Base-by-base conservation (phyloP, 1,284 basidiomycete species). In the Moniliella sp. region DNA sequence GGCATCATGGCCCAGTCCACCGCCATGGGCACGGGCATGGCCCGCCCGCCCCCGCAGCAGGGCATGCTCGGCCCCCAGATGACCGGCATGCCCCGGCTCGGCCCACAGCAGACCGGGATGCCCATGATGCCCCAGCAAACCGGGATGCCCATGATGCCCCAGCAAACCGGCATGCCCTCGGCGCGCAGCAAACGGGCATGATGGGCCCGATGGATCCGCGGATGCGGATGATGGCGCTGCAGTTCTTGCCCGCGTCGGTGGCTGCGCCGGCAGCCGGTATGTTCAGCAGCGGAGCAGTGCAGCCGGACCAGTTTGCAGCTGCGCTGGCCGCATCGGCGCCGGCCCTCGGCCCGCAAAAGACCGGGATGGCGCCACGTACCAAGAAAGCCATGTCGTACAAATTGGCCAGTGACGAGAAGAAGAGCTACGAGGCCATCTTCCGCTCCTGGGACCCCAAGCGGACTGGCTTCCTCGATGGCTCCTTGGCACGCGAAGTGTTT, bases 361-460 rank as follows among this genome's bases (percentile, higher is more conserved):
- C 45, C 15, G 73, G 80, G 60, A 64, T 73, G 33, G 70, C 75
- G 37, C 69, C 74, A 4, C 75, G 78, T 1, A 71, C 72, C 19
- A 63, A 70, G 2, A 67, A 73, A 10, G 79, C 79, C 14, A 69
- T 94, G 15, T 75, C 82, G 0, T 99, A 91, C 88, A 70, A 75
- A 0, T 65, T 94, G 35, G 75, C 74, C 13, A 78, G 79, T 59
- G 73, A 75, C 23, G 88, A 99, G 67, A 84, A 84, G 68, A 93
- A 93, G 67, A 78, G 76, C 49, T 97, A 97, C 57, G 83, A 94
- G 61, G 72, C 79, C 56, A 88, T 94, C 53, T 97, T 99, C 67
- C 69, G 88, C 36, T 79, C 82, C 15, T 99, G 88, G 91, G 88
- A 94, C 60, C 65, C 72, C 1, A 68, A 72, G 26, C 70, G 72